A percentile compares a stretch with the other conserved stretches of the same genome.
These are phyloP conservation scores for Dipteronia sinensis DNA, from an alignment of 345 rosid genomes.

Conservation along the genomic window DNA sequence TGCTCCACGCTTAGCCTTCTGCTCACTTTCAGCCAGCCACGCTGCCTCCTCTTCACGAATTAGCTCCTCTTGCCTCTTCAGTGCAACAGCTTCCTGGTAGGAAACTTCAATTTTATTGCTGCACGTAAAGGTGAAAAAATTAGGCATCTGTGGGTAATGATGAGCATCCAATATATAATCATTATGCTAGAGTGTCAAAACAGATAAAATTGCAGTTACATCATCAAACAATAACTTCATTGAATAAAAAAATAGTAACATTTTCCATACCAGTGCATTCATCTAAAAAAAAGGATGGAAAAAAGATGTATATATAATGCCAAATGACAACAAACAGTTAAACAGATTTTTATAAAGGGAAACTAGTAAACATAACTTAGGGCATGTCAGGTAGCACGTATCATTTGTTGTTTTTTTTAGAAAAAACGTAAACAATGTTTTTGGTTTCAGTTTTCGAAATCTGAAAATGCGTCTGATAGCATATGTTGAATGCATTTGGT, in stretches of 20 bases:
- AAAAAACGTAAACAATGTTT: too few species aligned
- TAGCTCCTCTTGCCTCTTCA: conserved; percentile 91
- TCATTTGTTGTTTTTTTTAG: too few species aligned
- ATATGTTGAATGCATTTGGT: too few species aligned
- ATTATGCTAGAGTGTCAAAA: neutral
- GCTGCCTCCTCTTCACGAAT: conserved; percentile 96
- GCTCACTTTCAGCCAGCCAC: conserved; percentile 78
- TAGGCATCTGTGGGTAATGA: conserved; percentile 9
- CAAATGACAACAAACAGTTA: neutral
- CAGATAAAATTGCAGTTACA: neutral
- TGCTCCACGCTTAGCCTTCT: conserved; percentile 73
- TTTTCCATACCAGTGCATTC: neutral
- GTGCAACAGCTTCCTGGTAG: conserved; percentile 93
- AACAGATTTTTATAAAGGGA: neutral
- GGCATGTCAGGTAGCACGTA: too few species aligned
- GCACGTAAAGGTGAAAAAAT: conserved; percentile 27
- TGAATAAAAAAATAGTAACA: neutral
- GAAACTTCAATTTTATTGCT: conserved; percentile 90
- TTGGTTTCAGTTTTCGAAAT: too few species aligned
- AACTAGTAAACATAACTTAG: neutral
- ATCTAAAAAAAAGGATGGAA: neutral
- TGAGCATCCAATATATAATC: neutral
- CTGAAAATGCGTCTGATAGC: too few species aligned
- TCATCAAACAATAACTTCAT: neutral
- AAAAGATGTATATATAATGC: neutral